Evolutionary conservation across 371 early-diverging fungal species (phyloP).

Genomic region (Lichtheimia ornata): DNA sequence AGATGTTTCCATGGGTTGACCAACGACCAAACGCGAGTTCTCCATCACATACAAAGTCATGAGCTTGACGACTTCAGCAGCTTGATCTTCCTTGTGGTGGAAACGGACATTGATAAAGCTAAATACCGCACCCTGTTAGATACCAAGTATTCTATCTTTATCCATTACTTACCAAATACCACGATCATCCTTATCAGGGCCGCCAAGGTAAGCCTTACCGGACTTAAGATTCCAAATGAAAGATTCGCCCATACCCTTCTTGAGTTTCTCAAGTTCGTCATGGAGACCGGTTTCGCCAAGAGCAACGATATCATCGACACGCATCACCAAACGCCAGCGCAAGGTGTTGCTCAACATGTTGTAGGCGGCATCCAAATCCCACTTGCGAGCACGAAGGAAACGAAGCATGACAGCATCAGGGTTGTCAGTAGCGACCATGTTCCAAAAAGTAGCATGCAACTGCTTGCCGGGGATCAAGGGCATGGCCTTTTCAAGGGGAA

Average conservation of each 20-base stretch:
- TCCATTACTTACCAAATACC: constrained; percentile 57
- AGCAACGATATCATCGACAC: constrained; percentile 49
- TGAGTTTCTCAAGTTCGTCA: constrained; percentile 40
- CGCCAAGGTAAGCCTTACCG: constrained; percentile 52
- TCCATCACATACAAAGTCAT: constrained; percentile 85
- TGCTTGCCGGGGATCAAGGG: constrained; percentile 38
- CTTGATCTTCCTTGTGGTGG: constrained; percentile 60
- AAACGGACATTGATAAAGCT: constrained; percentile 65
- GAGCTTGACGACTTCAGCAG: constrained; percentile 54
- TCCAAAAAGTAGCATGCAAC: constrained; percentile 52
- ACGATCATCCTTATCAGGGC: constrained; percentile 48
- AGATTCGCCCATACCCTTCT: constrained; percentile 36
- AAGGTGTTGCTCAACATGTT: constrained; percentile 58
- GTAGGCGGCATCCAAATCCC: constrained; percentile 62
- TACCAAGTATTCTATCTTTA: neutral
- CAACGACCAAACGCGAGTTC: constrained; percentile 72
- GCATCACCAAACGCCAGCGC: constrained; percentile 61
- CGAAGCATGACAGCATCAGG: constrained; percentile 68
- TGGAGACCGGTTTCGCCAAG: constrained; percentile 48
- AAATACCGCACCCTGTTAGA: neutral
- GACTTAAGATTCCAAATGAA: constrained; percentile 43
- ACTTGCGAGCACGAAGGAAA: constrained; percentile 75
- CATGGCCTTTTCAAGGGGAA: constrained; percentile 43
- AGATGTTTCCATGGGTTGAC: constrained; percentile 74
- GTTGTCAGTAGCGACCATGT: constrained; percentile 55